Conservation (phyloP, 1,284 basidiomycete species). For the Porogramme epimiltina region DNA sequence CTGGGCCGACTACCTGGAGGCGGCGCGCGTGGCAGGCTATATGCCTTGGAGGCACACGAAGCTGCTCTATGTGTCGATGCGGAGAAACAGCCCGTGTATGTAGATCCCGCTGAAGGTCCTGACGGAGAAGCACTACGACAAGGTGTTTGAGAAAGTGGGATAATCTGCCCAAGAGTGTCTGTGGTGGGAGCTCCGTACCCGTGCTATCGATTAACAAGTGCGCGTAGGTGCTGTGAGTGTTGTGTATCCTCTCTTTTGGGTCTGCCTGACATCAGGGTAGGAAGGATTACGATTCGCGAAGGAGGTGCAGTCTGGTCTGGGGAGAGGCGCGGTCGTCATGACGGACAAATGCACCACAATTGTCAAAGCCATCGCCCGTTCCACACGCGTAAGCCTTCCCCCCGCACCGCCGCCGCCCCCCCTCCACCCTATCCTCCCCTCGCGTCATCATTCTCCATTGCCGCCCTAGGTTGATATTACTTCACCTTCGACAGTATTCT, state of each 20-base stretch:
- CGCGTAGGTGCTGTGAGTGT: slow-evolving; percentile 80
- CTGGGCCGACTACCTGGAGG: slow-evolving; percentile 95
- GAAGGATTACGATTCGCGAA: slow-evolving; percentile 99
- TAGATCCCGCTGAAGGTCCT: slow-evolving; percentile 93
- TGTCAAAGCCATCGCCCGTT: slow-evolving; percentile 90
- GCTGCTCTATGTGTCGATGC: slow-evolving; percentile 93
- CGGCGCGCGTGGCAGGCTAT: slow-evolving; percentile 95
- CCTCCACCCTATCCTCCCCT: no score
- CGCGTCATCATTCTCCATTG: background rate
- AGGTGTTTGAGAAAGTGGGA: slow-evolving; percentile 95
- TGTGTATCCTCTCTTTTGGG: background rate
- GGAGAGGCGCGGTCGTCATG: slow-evolving; percentile 97
- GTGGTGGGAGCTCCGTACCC: slow-evolving; percentile 96
- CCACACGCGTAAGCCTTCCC: slow-evolving; percentile 66
- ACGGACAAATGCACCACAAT: slow-evolving; percentile 99
- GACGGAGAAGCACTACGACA: slow-evolving; percentile 96
- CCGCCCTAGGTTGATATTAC: background rate
- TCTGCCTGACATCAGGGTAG: slow-evolving; percentile 37
- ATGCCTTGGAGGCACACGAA: slow-evolving; percentile 91
- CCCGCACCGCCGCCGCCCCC: no score
- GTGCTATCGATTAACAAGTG: slow-evolving; percentile 84
- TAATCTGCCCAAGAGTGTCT: slow-evolving; percentile 92
- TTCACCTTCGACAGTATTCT: background rate
- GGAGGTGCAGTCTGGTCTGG: slow-evolving; percentile 92
- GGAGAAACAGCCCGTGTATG: slow-evolving; percentile 99